These are phyloP conservation scores for Phlebiopsis gigantea DNA, from an alignment of 768 basidiomycete species.

Conservation along the genomic window DNA sequence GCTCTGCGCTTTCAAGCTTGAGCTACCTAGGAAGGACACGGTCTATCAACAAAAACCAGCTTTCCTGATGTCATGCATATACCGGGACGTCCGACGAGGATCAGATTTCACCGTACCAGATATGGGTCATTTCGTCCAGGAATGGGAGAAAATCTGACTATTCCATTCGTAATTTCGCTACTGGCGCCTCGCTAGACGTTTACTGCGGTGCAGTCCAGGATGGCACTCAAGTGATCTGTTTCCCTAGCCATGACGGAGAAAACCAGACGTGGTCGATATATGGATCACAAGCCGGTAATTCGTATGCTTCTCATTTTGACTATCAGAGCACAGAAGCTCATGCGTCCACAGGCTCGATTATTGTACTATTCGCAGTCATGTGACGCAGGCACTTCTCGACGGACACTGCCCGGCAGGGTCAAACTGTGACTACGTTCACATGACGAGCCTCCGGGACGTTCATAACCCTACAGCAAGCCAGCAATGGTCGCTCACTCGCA, in stretches of 20 bases:
- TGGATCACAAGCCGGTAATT: too few relatives aligned
- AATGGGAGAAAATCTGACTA: neutral
- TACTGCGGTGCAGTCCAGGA: neutral
- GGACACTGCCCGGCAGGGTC: neutral
- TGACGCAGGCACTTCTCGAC: neutral
- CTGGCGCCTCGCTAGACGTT: neutral
- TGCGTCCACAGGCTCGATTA: neutral
- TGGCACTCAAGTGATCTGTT: neutral
- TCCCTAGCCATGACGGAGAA: neutral
- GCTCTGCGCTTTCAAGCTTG: neutral
- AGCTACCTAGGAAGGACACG: neutral
- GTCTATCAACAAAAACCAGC: neutral
- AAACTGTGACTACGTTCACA: neutral
- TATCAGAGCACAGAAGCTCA: neutral
- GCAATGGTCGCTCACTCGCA: neutral
- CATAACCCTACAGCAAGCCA: neutral
- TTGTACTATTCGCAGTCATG: conserved; percentile 1
- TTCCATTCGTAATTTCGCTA: neutral
- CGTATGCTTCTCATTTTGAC: neutral
- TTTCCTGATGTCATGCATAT: neutral
- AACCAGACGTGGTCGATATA: neutral
- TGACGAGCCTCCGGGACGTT: neutral
- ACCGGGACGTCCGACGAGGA: neutral
- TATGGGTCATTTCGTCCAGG: neutral
- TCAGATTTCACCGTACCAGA: neutral